A percentile compares a stretch with the other conserved stretches of the same genome.
Conservation (phyloP, 2,329 filamentous ascomycete species). For the Lizonia empirigonia region DNA sequence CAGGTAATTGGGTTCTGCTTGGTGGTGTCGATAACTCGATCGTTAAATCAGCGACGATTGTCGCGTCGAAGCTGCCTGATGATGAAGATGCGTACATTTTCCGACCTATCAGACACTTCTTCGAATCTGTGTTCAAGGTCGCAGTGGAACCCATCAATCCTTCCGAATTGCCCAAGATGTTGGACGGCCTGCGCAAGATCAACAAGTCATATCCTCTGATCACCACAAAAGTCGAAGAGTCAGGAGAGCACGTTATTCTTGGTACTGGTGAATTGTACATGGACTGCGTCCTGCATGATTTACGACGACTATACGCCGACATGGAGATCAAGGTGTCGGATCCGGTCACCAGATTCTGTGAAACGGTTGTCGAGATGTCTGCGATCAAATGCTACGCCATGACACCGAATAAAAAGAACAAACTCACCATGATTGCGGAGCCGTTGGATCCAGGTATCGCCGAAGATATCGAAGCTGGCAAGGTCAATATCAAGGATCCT, state of each 20-base stretch:
- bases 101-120: conserved; percentile 90
- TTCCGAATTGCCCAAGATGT: conserved; percentile 97
- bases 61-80: conserved; percentile 78
- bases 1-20: conserved; percentile 91
- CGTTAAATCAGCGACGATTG: conserved; percentile 92
- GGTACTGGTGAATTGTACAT: conserved; percentile 99
- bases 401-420: conserved; percentile 99
- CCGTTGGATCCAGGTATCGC: conserved; percentile 94
- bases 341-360: conserved; percentile 95
- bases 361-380: conserved; percentile 96
- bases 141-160: conserved; percentile 98
- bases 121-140: conserved; percentile 96
- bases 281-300: conserved; percentile 96
- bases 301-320: conserved; percentile 91
- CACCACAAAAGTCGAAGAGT: conserved; percentile 96
- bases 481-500: conserved; percentile 89
- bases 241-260: conserved; percentile 91
- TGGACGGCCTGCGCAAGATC: conserved; percentile 93
- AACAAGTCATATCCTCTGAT: conserved; percentile 98
- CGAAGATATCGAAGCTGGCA: conserved; percentile 88
- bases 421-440: conserved; percentile 97
- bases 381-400: conserved; percentile 98
- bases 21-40: conserved; percentile 96
- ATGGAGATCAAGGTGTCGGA: conserved; percentile 99
- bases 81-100: conserved; percentile 96